Conservation (phyloP, 495 filamentous ascomycete genomes). For the Diplogelasinospora grovesii region DNA sequence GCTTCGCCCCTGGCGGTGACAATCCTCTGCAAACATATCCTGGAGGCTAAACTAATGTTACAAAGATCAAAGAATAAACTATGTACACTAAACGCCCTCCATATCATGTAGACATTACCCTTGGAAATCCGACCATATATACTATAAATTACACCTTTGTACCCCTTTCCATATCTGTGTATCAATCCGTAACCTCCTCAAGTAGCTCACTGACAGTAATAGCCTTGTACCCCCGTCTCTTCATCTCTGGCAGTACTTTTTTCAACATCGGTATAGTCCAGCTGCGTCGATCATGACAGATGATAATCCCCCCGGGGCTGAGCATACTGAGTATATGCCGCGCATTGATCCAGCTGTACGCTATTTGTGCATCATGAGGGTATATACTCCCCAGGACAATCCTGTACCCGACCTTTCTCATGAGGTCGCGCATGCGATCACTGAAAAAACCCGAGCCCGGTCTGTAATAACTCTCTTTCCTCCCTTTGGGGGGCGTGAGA, state of each 20-base stretch:
- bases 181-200: conserved; percentile 22
- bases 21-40: no score
- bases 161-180: no score
- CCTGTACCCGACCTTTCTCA: conserved; percentile 51
- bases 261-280: conserved; percentile 75
- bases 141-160: not conserved
- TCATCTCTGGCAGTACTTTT: conserved; percentile 62
- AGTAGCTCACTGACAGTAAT: conserved; percentile 63
- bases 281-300: conserved; percentile 72
- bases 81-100: no score
- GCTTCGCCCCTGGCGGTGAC: no score
- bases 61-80: no score
- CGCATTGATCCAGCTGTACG: conserved; percentile 61
- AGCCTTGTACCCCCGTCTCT: conserved; percentile 57
- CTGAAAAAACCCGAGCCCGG: conserved; percentile 80
- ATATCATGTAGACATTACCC: no score
- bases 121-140: no score
- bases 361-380: conserved; percentile 78
- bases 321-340: conserved; percentile 73
- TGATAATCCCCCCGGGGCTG: conserved; percentile 65
- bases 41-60: no score
- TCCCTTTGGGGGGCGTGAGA: not conserved
- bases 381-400: conserved; percentile 76
- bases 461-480: conserved; percentile 54
- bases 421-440: conserved; percentile 51